These are phyloP conservation scores for Prunus armeniaca DNA, from an alignment of 306 rosid species.

Conservation along the genomic window DNA sequence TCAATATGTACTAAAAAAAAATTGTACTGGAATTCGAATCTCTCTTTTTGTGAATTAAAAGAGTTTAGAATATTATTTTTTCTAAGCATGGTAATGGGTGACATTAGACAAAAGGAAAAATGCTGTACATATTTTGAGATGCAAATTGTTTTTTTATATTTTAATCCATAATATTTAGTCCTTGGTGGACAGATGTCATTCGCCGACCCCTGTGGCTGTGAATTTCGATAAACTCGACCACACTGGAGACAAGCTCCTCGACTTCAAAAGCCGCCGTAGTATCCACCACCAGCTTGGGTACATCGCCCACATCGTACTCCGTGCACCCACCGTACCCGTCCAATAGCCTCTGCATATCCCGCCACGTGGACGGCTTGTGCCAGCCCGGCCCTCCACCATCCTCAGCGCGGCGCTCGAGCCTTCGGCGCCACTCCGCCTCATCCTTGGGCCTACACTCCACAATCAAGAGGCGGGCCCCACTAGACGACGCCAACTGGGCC, in stretches of 20 bases:
- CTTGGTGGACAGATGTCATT: neutral
- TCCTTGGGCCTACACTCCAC: slow-evolving; percentile 57
- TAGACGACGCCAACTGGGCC: slow-evolving; percentile 13
- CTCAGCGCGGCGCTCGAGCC: slow-evolving; percentile 43
- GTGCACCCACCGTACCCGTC: slow-evolving; percentile 61
- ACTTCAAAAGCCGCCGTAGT: slow-evolving; percentile 36
- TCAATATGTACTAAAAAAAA: no score
- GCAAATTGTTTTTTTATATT: no score
- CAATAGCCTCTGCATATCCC: slow-evolving; percentile 49
- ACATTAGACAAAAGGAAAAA: no score
- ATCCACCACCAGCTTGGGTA: slow-evolving; percentile 52
- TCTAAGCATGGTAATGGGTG: no score
- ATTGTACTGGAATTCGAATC: no score
- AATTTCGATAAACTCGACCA: slow-evolving; percentile 38
- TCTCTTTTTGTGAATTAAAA: no score
- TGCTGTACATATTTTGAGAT: no score
- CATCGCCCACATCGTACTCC: slow-evolving; percentile 53
- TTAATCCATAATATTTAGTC: neutral
- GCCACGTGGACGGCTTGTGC: slow-evolving; percentile 73
- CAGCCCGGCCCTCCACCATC: slow-evolving; percentile 9
- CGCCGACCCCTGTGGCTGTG: slow-evolving; percentile 13
- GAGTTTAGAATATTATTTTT: no score
- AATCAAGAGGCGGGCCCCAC: slow-evolving; percentile 30
- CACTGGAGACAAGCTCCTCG: slow-evolving; percentile 42
- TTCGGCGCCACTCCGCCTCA: slow-evolving; percentile 45